Conservation (phyloP, 1,284 basidiomycete species). For the Cryptococcus sp. region DNA sequence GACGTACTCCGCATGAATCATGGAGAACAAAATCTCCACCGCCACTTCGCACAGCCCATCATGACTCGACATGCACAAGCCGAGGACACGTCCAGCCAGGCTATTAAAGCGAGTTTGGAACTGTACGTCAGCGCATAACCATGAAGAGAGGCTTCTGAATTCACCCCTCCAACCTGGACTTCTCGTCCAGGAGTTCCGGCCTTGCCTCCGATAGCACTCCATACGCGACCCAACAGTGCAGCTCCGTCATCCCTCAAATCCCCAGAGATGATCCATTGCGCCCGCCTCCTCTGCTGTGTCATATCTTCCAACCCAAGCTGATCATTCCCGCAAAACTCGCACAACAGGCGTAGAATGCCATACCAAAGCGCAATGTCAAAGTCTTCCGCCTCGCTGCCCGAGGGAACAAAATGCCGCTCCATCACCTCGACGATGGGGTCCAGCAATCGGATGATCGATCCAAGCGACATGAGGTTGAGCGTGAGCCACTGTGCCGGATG, state of each 20-base stretch:
- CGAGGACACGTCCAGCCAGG: slow-evolving; percentile 86
- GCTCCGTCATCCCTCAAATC: slow-evolving; percentile 92
- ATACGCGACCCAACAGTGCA: slow-evolving; percentile 71
- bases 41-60: slow-evolving; percentile 85
- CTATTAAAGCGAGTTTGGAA: slow-evolving; percentile 77
- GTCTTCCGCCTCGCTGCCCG: slow-evolving; percentile 55
- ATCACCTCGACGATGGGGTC: slow-evolving; percentile 73
- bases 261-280: slow-evolving; percentile 91
- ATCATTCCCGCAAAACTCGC: slow-evolving; percentile 79
- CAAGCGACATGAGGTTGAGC: slow-evolving; percentile 82
- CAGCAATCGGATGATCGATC: slow-evolving; percentile 80
- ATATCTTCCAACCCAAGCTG: slow-evolving; percentile 85
- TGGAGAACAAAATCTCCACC: slow-evolving; percentile 86
- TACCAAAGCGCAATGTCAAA: slow-evolving; percentile 80
- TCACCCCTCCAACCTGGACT: no score
- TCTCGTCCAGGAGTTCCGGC: no score
- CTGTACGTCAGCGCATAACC: slow-evolving; percentile 21
- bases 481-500: slow-evolving; percentile 92
- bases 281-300: slow-evolving; percentile 69
- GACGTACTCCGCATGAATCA: slow-evolving; percentile 90
- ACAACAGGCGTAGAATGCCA: slow-evolving; percentile 71
- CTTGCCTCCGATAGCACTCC: slow-evolving; percentile 76
- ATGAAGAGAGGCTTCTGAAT: no score
- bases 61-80: slow-evolving; percentile 89
- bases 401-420: slow-evolving; percentile 74